Evolutionary conservation across 371 early-diverging fungal species (phyloP).

Genomic region (Saksenaea vasiformis): DNA sequence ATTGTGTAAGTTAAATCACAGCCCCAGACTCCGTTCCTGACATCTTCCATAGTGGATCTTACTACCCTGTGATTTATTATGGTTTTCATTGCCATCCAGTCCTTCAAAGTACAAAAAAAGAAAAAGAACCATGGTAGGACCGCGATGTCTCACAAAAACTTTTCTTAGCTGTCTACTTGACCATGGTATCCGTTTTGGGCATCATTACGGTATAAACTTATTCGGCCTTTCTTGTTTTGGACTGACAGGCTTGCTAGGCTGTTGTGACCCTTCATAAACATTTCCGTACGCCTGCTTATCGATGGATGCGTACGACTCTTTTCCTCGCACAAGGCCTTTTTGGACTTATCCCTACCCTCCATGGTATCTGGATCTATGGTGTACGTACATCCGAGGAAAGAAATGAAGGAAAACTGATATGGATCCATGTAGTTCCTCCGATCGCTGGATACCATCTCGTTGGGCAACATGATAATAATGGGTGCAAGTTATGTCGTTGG

Average conservation of each 20-base stretch:
- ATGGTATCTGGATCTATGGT: conserved; percentile 71
- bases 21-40: neutral
- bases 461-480: conserved; percentile 69
- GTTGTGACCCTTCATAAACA: conserved; percentile 58
- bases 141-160: neutral
- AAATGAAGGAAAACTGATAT: neutral
- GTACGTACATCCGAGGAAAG: conserved; percentile 46
- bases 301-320: conserved; percentile 75
- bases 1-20: conserved; percentile 63
- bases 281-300: conserved; percentile 76
- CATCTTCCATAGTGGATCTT: conserved; percentile 60
- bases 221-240: neutral
- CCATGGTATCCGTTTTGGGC: conserved; percentile 8
- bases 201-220: conserved; percentile 9
- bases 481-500: conserved; percentile 80
- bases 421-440: conserved; percentile 24
- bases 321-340: conserved; percentile 83
- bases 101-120: conserved; percentile 25
- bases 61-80: conserved; percentile 67
- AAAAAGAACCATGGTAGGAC: neutral
- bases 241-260: conserved; percentile 34
- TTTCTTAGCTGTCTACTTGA: neutral
- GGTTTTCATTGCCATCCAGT: conserved; percentile 19
- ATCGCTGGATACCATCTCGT: conserved; percentile 59
- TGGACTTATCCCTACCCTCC: conserved; percentile 77